Percentiles rank a stretch among this genome's conserved stretches.
These are phyloP conservation scores for Discostella pseudostelligera DNA, from an alignment of 108 stramenopile species.

Conservation along the genomic window DNA sequence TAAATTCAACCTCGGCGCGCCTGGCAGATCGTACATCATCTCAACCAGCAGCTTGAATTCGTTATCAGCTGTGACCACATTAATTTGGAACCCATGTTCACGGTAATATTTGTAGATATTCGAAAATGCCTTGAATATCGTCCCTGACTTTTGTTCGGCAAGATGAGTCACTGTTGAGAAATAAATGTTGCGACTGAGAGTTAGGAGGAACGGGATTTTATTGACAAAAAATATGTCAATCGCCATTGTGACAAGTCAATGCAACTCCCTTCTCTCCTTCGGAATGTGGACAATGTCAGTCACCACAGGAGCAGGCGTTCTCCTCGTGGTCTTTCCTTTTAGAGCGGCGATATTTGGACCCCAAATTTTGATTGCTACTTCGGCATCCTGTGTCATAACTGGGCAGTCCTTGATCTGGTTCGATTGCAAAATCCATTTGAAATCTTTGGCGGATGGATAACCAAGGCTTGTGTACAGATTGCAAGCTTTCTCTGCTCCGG, in stretches of 20 bases:
- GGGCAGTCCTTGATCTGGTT: constrained; percentile 18
- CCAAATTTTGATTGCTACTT: constrained; percentile 2
- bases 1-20: not conserved
- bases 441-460: constrained; percentile 1
- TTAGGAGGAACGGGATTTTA: not conserved
- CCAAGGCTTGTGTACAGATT: not conserved
- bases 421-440: constrained; percentile 3
- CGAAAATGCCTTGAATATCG: constrained; percentile 1
- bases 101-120: not conserved
- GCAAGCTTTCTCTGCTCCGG: not conserved
- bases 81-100: not conserved
- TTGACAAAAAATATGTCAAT: not conserved
- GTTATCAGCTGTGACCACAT: not conserved
- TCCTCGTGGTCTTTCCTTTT: constrained; percentile 16
- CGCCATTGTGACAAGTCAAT: not conserved
- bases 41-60: not conserved
- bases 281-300: not conserved
- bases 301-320: not conserved
- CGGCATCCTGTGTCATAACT: constrained; percentile 6
- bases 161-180: constrained; percentile 12
- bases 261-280: not conserved
- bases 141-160: not conserved
- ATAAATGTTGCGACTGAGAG: not conserved
- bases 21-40: not conserved
- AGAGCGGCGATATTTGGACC: constrained; percentile 13